These are phyloP conservation scores for Marchantia polymorpha DNA, from an alignment of 225 moss, liverwort and hornwort genomes.

Conservation along the genomic window DNA sequence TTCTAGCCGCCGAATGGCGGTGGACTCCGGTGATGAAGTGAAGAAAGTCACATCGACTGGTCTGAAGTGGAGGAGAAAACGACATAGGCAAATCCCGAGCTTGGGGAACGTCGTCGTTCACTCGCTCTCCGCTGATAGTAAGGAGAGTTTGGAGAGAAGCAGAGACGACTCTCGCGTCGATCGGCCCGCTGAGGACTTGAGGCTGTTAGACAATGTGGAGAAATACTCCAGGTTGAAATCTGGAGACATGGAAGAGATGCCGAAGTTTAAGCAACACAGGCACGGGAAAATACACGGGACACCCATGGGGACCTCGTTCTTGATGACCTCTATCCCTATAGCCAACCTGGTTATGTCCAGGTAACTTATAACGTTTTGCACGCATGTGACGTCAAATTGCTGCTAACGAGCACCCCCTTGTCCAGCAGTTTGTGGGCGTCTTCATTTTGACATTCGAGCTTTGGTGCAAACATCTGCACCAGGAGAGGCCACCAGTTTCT, in stretches of 20 bases:
- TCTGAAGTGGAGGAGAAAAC: conserved; percentile 47
- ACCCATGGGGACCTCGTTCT: conserved; percentile 36
- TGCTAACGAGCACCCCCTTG: not conserved
- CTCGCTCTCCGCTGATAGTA: conserved; percentile 8
- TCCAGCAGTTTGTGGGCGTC: conserved; percentile 19
- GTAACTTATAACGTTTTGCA: not conserved
- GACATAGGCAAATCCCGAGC: conserved; percentile 30
- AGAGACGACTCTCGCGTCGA: conserved; percentile 12
- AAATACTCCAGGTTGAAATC: conserved; percentile 18
- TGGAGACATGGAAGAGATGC: conserved; percentile 26
- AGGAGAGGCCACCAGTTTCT: not conserved
- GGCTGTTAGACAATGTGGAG: conserved; percentile 13
- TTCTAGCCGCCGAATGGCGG: not conserved
- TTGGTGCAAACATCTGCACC: conserved; percentile 11
- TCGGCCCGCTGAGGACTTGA: not conserved
- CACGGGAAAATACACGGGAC: conserved; percentile 43
- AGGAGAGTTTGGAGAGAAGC: conserved; percentile 14
- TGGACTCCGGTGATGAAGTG: not conserved
- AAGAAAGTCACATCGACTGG: not conserved
- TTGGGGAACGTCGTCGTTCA: not conserved
- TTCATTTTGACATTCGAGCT: not conserved
- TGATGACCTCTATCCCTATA: conserved; percentile 34
- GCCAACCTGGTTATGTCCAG: conserved; percentile 50
- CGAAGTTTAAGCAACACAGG: conserved; percentile 33
- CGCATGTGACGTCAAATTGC: not conserved